Conservation (phyloP, 257 asterid species). For the Gentiana straminea region DNA sequence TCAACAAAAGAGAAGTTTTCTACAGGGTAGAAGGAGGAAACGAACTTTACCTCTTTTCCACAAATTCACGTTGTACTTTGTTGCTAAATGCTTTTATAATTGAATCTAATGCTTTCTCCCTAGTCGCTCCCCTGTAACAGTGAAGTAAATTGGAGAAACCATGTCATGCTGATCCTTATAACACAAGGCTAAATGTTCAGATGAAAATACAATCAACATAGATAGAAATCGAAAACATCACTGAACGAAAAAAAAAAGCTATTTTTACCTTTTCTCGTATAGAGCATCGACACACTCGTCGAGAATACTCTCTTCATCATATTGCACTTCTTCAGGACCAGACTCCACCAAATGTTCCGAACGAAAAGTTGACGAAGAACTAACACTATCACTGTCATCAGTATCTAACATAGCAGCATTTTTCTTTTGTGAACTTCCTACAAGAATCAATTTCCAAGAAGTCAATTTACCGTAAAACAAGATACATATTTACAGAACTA, state of each 20-base stretch:
- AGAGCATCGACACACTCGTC: slow-evolving; percentile 71
- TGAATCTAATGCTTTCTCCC: slow-evolving; percentile 76
- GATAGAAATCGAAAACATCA: neutral
- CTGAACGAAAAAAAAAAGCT: slow-evolving; percentile 9
- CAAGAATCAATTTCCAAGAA: neutral
- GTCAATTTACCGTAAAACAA: neutral
- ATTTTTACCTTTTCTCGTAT: slow-evolving; percentile 98
- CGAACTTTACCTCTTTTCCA: slow-evolving; percentile 54
- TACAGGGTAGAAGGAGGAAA: neutral
- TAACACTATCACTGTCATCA: slow-evolving; percentile 76
- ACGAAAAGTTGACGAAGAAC: slow-evolving; percentile 51
- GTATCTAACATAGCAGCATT: slow-evolving; percentile 67
- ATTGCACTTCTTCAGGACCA: slow-evolving; percentile 43
- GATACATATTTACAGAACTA: neutral
- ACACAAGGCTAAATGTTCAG: neutral
- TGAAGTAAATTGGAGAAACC: neutral
- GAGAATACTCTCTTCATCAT: slow-evolving; percentile 53
- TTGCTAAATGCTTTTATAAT: slow-evolving; percentile 62
- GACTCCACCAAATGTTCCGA: slow-evolving; percentile 29
- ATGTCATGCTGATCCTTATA: no score
- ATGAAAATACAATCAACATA: no score
- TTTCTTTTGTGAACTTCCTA: slow-evolving; percentile 74
- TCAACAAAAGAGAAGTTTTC: neutral
- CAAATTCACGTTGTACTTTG: slow-evolving; percentile 61
- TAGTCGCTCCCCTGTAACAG: slow-evolving; percentile 66